Evolutionary conservation across 805 yeast species (phyloP).

Genomic region (Pichia occidentalis): DNA sequence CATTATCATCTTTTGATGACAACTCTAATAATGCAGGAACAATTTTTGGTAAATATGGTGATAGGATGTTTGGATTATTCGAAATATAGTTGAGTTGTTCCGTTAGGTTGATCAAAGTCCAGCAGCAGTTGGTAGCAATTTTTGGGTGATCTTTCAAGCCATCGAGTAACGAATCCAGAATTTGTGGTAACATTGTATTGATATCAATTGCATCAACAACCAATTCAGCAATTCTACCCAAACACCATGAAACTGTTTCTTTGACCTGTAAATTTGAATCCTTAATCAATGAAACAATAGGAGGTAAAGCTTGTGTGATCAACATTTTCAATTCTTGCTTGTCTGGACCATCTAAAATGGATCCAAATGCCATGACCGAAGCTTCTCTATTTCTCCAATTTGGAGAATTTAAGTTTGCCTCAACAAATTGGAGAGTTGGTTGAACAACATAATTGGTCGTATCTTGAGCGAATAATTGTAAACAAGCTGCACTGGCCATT

Average conservation of each 20-base stretch:
- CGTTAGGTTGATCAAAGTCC: conserved; percentile 88
- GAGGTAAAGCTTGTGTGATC: conserved; percentile 75
- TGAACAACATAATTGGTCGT: conserved; percentile 82
- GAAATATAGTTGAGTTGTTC: conserved; percentile 72
- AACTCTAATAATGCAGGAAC: conserved; percentile 66
- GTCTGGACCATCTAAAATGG: conserved; percentile 92
- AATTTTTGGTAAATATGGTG: conserved; percentile 63
- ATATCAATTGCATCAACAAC: conserved; percentile 71
- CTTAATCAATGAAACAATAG: conserved; percentile 65
- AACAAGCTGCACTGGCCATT: conserved; percentile 98
- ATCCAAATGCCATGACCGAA: conserved; percentile 98
- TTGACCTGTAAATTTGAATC: conserved; percentile 81
- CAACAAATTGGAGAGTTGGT: conserved; percentile 81
- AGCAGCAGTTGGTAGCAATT: conserved; percentile 94
- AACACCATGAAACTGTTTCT: conserved; percentile 98
- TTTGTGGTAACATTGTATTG: conserved; percentile 56
- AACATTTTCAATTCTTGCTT: conserved; percentile 57
- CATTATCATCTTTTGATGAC: conserved; percentile 72
- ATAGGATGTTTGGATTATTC: conserved; percentile 57
- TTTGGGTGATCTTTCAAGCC: conserved; percentile 92
- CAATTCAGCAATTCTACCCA: conserved; percentile 90
- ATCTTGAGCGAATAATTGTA: conserved; percentile 87
- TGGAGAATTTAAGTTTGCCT: conserved; percentile 51
- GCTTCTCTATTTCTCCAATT: conserved; percentile 92
- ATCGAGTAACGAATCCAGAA: conserved; percentile 62